Base-by-base conservation (phyloP, 2,329 filamentous ascomycete genomes). In the Trematosphaeria pertusa region DNA sequence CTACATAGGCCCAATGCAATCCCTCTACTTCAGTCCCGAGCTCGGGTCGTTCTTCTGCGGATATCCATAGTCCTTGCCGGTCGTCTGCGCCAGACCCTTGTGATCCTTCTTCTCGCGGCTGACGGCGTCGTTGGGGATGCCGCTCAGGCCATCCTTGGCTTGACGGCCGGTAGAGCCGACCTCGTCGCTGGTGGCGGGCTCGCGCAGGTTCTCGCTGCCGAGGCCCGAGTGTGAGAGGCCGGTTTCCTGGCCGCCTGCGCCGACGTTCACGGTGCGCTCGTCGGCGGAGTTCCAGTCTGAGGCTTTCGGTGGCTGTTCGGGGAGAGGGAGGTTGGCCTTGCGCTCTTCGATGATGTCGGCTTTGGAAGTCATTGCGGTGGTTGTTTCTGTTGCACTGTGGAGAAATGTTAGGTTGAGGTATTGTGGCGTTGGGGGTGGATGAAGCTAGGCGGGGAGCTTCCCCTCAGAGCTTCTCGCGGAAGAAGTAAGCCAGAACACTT, bases 251-350 rank as follows among this genome's bases (percentile, higher is more conserved):
- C 79, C 73, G 15, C 87, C 87, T 26, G 85, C 83, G 54, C 87
- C 87, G 37, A 89, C 84, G 65, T 89, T 87, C 65, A 89, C 85
- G 45, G 76, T 89, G 52, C 82, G 75, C 22, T 79, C 79, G 62
- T 93, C 88, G 39, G 81, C 78, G 0, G 87, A 89, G 69, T 92
- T 85, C 81, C 85, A 91, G 78, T 94, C 89, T 4, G 87, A 88
- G n/a, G 84, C 75, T n/a, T 74, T 76, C 1, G 88, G 88, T 17
- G 89, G 89, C 57, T 92, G 80, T 2, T 93, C 88, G 14, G 89
- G 90, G 39, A 92, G 83, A 40, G 88, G 88, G 22, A 95, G 85
- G 73, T 91, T 90, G 70, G 85, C 75, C 74, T 87, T 80, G 64
- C 80, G 80, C 71, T 88, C 74, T 41, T 86, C 82, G 66, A 92